Evolutionary conservation across 2,329 filamentous ascomycete genomes (phyloP), one percentile per base, ranked within the genome.

Genomic region (Myriangium duriaei): DNA sequence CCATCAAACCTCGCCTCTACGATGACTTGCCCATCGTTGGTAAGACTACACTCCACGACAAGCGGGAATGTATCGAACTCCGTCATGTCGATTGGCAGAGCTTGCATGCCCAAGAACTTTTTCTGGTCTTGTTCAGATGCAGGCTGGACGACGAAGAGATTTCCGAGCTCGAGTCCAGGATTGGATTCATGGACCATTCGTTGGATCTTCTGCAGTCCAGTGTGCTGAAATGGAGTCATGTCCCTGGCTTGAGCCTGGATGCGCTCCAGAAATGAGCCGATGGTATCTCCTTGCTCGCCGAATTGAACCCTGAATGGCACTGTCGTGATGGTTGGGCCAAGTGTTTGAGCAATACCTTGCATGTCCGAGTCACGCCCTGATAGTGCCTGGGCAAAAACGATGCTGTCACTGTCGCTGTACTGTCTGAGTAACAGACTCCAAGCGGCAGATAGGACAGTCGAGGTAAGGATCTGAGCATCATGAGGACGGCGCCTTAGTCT

Each of bases 201-300:
- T 4, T 48, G 50, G 26, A 69, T 69, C 28, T 62, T 58, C 39
- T 68, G 66, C 3, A 69, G 45, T n/a, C 67, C 66, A n/a, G 62
- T 52, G 5, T 53, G 52, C 32, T 60, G 53, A 18, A 52, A 55
- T 2, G 54, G 51, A 26, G 55, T 30, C 6, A 53, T 50, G 9
- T 48, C 46, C 4, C 49, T 52, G 11, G 51, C 48, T 15, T 50
- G 49, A 6, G 44, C 40, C 33, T 58, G 54, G 1, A 53, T 49
- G 3, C 52, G 45, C 40, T 47, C 44, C 3, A 58, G 45, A 33
- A 54, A 58, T 1, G 54, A 42, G 16, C 45, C 36, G 3, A 56
- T 44, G 3, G 42, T 50, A 7, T 45, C 6, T 10, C 50, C 42
- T 9, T 53, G 52, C 29, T 64, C 48, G 40, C 3, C 11, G 2